phyloP scores from a whole-genome alignment of 176 grass and related monocot species.

The Paspalum notatum region DNA sequence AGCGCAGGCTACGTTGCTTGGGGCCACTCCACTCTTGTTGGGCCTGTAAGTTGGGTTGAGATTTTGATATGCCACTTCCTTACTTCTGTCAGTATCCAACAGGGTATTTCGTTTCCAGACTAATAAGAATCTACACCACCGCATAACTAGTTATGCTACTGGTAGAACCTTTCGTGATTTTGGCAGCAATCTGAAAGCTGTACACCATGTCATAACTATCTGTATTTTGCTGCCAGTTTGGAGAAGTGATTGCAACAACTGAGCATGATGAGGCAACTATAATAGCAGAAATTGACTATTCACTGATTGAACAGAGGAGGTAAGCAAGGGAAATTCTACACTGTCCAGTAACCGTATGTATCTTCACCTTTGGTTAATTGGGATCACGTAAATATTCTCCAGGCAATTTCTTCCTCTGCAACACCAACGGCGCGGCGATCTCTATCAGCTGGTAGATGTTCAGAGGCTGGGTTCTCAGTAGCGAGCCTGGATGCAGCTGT shows the following conservation, averaged over 20 bases:
- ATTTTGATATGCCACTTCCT: background rate
- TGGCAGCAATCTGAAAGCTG: background rate
- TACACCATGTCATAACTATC: background rate
- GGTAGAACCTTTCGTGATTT: constrained; percentile 6
- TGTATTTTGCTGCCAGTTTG: constrained; percentile 66
- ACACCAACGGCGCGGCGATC: constrained; percentile 75
- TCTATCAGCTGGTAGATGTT: constrained; percentile 88
- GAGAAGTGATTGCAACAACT: constrained; percentile 84
- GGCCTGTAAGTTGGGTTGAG: constrained; percentile 69
- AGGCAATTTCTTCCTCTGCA: constrained; percentile 78
- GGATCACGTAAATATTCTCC: background rate
- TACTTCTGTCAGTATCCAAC: background rate
- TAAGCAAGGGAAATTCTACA: constrained; percentile 21
- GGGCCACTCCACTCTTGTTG: constrained; percentile 95
- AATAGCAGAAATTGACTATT: constrained; percentile 87
- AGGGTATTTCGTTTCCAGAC: background rate
- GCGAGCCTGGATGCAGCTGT: background rate
- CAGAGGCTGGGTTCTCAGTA: constrained; percentile 59
- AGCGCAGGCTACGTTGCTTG: constrained; percentile 77
- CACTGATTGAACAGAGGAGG: constrained; percentile 82
- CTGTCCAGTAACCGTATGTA: background rate
- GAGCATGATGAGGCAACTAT: constrained; percentile 75
- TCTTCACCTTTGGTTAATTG: background rate
- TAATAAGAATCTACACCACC: constrained; percentile 17
- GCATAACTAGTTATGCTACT: background rate